phyloP scores from a whole-genome alignment of 768 basidiomycete species.

The Termitomyces sp. region DNA sequence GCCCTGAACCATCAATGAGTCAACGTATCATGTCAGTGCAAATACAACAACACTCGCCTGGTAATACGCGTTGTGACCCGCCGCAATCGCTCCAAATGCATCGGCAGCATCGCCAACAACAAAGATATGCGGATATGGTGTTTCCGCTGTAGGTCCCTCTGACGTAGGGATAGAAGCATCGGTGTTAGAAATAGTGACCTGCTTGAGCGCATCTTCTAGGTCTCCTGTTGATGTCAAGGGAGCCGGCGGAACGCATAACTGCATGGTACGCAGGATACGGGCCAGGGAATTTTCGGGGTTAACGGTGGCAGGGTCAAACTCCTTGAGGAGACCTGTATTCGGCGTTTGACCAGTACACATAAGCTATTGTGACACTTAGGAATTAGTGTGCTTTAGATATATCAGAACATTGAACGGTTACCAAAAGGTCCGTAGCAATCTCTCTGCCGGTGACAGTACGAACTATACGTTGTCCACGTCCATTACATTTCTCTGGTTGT shows the following conservation, averaged over 20 bases:
- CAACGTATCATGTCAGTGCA: neutral
- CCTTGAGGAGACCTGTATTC: slow-evolving; percentile 42
- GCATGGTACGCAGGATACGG: slow-evolving; percentile 46
- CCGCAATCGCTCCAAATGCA: slow-evolving; percentile 57
- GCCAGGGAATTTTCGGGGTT: slow-evolving; percentile 31
- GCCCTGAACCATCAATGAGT: slow-evolving; percentile 20
- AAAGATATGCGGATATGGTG: slow-evolving; percentile 50
- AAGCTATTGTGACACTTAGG: slow-evolving; percentile 27
- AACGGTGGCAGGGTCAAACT: slow-evolving; percentile 35
- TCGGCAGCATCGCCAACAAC: slow-evolving; percentile 60
- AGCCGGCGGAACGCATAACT: slow-evolving; percentile 28
- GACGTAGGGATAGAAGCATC: neutral
- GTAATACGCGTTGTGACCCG: slow-evolving; percentile 50
- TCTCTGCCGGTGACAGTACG: slow-evolving; percentile 43
- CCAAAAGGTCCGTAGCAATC: slow-evolving; percentile 48
- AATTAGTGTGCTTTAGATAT: neutral
- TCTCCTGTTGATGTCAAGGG: neutral
- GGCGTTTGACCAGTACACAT: slow-evolving; percentile 58
- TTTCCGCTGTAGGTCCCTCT: slow-evolving; percentile 9
- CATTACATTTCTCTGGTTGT: slow-evolving; percentile 20
- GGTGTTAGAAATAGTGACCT: slow-evolving; percentile 15
- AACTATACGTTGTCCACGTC: slow-evolving; percentile 27
- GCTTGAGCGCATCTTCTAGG: slow-evolving; percentile 16
- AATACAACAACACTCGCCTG: slow-evolving; percentile 25
- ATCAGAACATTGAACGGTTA: slow-evolving; percentile 13